Base-by-base conservation (phyloP, 345 rosid species). In the Acer yangbiense region DNA sequence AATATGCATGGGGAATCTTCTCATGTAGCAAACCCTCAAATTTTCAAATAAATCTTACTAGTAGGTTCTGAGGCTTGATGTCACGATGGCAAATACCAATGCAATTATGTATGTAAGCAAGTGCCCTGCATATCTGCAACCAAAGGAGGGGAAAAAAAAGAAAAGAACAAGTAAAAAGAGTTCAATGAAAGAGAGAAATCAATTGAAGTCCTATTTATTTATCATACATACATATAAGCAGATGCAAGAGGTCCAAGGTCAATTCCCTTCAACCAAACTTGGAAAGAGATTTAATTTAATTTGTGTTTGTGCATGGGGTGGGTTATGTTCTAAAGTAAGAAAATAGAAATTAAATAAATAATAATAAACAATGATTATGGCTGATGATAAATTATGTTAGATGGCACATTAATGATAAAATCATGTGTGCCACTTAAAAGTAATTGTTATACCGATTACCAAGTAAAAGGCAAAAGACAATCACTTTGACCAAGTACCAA, bases 11-110 rank as follows among this genome's bases (percentile, higher is more conserved):
- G 1, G 58, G 65, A 35, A 69, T 65, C 16, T 65, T 65, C 16
- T 65, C 65, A 65, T 29, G 65, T 61, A 58, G 72, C 75, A 43
- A 63, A 65, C 25, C 32, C 43, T 52, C 50, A 72, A 41, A 21
- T 18, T 29, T 52, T 57, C 35, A 25, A 73, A 77, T 18, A 78
- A 62, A 75, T 58, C 89, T 86, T 81, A 95, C 98, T 50, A 95
- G 89, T 75, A 93, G 85, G 83, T 95, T 95, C 74, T 95, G 99
- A 58, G 98, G 99, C 86, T 95, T 95, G 85, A 95, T 95, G 83
- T 95, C 99, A 78, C 98, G 95, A 69, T 95, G 99, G 84, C 99
- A 95, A 72, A 95, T 92, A 67, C 98, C 98, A 80, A 93, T 91
- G 70, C 84, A 89, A 60, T 88, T 87, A 83, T 95, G 99, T 50